Conservation (phyloP, 2,329 filamentous ascomycete species). For the Chalara sp. region DNA sequence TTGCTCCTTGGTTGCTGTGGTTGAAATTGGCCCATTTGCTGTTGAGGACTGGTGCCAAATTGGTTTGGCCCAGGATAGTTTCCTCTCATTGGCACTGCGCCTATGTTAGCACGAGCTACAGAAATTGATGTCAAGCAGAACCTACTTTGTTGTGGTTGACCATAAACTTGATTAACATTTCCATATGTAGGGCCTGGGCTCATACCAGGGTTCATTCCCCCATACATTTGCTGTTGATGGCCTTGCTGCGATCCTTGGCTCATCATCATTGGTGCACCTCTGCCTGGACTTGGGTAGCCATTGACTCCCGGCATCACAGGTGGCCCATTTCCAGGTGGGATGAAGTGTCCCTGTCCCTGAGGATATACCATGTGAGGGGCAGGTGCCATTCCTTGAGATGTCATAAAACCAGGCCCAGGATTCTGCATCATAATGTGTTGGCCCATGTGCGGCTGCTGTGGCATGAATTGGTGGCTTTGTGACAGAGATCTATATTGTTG, state of each 20-base stretch:
- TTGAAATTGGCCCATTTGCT: constrained; percentile 51
- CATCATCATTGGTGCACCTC: constrained; percentile 86
- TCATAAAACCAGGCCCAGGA: constrained; percentile 63
- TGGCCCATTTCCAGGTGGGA: constrained; percentile 47
- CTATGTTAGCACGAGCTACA: too few species aligned
- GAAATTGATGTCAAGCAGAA: too few species aligned
- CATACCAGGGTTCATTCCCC: constrained; percentile 73
- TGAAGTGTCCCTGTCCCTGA: constrained; percentile 57
- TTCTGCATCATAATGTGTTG: constrained; percentile 79
- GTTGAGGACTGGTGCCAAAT: constrained; percentile 59
- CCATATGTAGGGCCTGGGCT: constrained; percentile 56
- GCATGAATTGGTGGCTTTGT: constrained; percentile 64
- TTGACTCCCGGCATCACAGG: constrained; percentile 59
- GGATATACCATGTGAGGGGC: constrained; percentile 82
- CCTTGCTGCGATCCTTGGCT: constrained; percentile 92
- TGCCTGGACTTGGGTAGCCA: constrained; percentile 83
- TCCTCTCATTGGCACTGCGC: constrained; percentile 50
- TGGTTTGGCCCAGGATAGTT: constrained; percentile 53
- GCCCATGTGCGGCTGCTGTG: constrained; percentile 64
- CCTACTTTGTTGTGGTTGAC: too few species aligned
- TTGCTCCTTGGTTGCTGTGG: constrained; percentile 46
- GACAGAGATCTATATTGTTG: constrained; percentile 65
- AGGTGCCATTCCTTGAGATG: constrained; percentile 64
- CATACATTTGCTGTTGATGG: constrained; percentile 60
- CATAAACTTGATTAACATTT: neutral